Percentiles rank a stretch among this genome's conserved stretches.
Conservation (phyloP, 1,284 basidiomycete species). For the Ganoderma resinaceum region DNA sequence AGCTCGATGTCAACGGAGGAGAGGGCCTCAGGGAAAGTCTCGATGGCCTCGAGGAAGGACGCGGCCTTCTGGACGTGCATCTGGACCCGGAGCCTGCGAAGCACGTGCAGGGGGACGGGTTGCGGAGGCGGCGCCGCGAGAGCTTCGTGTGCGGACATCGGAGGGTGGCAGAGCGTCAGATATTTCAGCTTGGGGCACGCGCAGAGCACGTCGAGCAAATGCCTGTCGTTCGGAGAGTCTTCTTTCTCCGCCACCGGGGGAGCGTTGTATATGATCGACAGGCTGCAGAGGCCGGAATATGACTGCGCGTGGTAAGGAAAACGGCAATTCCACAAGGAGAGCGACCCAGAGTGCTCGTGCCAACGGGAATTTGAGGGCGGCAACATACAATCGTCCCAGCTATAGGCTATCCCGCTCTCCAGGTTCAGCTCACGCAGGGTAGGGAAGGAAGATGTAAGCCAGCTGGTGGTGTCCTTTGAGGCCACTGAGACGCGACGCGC, state of each 20-base stretch:
- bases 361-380: background rate
- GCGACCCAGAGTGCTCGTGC: background rate
- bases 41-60: background rate
- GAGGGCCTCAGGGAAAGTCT: background rate
- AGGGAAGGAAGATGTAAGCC: background rate
- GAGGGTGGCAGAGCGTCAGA: conserved; percentile 1
- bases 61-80: background rate
- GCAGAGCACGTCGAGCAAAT: background rate
- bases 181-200: background rate
- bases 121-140: background rate
- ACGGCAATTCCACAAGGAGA: background rate
- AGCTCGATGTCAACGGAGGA: background rate
- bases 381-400: background rate
- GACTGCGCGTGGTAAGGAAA: background rate
- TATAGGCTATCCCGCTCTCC: background rate
- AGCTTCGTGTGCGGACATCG: background rate
- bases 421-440: background rate
- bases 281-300: background rate
- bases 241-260: background rate
- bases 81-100: background rate
- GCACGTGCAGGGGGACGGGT: background rate
- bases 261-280: background rate
- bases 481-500: background rate
- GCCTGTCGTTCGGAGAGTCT: background rate
- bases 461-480: background rate